Base-by-base conservation (phyloP, 176 grass and related monocot species). In the Carex kokanica region DNA sequence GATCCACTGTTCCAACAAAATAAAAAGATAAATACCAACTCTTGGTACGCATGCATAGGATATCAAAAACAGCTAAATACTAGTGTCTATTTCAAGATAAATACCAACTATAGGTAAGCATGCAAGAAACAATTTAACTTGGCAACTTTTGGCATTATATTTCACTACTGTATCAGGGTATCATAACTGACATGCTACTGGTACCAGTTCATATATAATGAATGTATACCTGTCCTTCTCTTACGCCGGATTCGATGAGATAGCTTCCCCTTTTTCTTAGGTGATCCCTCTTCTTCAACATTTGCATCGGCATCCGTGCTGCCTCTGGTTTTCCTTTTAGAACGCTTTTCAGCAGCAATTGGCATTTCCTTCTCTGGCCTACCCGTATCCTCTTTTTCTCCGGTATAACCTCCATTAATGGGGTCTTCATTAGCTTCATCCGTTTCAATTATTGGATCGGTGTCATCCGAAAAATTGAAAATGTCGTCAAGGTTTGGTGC, bases 171-270 rank as follows among this genome's bases (percentile, higher is more conserved):
- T 62, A 16, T 20, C 40, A 61, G 58, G 51, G 25, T 38, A 64
- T 41, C 2, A 47, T 29, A 23, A 29, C 9, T 55, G 13, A 17
- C 7, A 25, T 77, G 27, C 49, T 55, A 55, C 6, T 49, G 45
- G 45, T 49, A n/a, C 2, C 23, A 77, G 23, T 31, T 14, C 14
- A 45, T 8, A 16, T 3, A 14, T 11, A 54, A 77, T 55, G 6
- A 77, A 55, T 0, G 6, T 12, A 53, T 67, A 82, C 80, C 80
- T 82, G 66, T 61, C 47, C 80, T 65, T 82, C 80, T 82, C 80
- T 82, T 82, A 64, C 13, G 18, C 41, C 61, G 34, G 38, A 64
- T 82, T 67, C 59, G 58, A 65, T 82, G 80, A 4, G 80, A 9
- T 82, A 82, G 45, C 21, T 67, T 82, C 13, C 8, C 38, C 13